Base-by-base conservation (phyloP, 345 rosid genomes). In the Boechera stricta region DNA sequence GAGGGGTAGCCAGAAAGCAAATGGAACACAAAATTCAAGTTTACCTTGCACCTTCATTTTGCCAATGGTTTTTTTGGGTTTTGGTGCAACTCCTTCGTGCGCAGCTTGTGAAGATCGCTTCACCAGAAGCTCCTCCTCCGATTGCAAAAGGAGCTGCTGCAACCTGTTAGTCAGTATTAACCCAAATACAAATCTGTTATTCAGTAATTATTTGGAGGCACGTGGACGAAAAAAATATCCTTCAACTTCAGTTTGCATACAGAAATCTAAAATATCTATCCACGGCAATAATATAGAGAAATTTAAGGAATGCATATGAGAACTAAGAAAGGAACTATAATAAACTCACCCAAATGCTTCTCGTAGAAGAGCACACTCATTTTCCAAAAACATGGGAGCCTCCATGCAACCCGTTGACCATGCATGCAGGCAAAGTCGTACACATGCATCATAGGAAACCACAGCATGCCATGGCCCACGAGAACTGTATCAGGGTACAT, bases 361-460 rank as follows among this genome's bases (percentile, higher is more conserved):
- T 64, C 99, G 91, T 39, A 95, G 78, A 47, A 92, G 78, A 73
- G 87, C 88, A 82, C 99, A 95, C 83, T 95, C 99, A 74, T 92
- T 88, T 64, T 95, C 97, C 80, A 95, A 81, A 81, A 90, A 95
- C 87, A 88, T 83, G 15, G 99, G 99, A 84, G 99, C 97, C 80
- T 95, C 98, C 96, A 82, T 83, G 84, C 99, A 95, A 63, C 99
- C 97, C 84, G 85, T 88, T 54, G 99, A 95, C 99, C 99, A 95
- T 45, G 99, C 97, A 82, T 95, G 91, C 79, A 95, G 99, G 79
- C 99, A 95, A 69, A 95, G 88, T 31, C 98, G 92, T 57, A 92
- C 98, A 73, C 98, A 95, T 67, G 94, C 99, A 80, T 95, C 99
- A 81, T 95, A 95, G 7, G 99, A 90, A 84, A 95, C 82, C 36